Base-by-base conservation (phyloP, 176 grass and related monocot species). In the Oryza australiensis region DNA sequence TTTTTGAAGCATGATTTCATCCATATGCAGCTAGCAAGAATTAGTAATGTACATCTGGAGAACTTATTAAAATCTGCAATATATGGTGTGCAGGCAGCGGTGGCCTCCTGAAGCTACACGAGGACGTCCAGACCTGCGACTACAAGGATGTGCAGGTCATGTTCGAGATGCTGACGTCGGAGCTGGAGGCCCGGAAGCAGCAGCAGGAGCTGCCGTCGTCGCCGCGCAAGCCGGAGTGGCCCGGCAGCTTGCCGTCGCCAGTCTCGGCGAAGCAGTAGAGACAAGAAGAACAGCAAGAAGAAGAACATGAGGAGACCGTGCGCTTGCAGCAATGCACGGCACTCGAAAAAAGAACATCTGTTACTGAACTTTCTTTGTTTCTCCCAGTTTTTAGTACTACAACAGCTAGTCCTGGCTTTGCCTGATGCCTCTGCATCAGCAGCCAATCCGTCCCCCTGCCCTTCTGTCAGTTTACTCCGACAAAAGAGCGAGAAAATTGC, bases 121-220 rank as follows among this genome's bases (percentile, higher is more conserved):
- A 92, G 27, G 94, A 97, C 64, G 92, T 97, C 53, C 86, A 90
- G 77, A 97, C 66, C 24, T 97, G 94, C 20, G 92, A 73, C 49
- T 94, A 97, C 86, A 74, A 92, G 68, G 94, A 97, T 75, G 94
- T 97, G 80, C 92, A 97, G 60, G 88, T 97, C 71, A 90, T 97
- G 88, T 97, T 93, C 80, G 92, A 97, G 62, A 97, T 97, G 78
- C 65, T 97, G 65, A 92, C 87, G 37, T 90, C 90, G 9, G 92
- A 90, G 70, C 79, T 89, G 59, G 86, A 92, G 85, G 91, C 60
- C 48, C 23, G 64, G 15, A 88, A 55, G 51, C 18, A 55, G 51
- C 51, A 86, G 70, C 46, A 33, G 29, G 70, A 26, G 9, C 29
- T 66, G 72, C 29, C 80, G 15, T 68, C 68, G 5, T 4, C 30